Base-by-base conservation (phyloP, 768 basidiomycete species). In the Galerina sulciceps region DNA sequence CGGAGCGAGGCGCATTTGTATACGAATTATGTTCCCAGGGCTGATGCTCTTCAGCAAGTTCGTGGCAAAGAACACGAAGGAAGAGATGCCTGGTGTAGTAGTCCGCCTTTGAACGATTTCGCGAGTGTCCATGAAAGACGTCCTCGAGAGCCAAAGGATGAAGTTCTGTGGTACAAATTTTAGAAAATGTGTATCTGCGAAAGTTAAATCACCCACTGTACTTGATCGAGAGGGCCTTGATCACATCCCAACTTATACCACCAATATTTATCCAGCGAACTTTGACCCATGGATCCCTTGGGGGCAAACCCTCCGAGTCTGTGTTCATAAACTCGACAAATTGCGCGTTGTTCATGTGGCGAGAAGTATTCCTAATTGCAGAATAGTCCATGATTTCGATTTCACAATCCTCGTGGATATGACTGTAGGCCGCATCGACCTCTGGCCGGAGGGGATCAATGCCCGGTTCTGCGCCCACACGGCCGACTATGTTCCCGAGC, bases 251-350 rank as follows among this genome's bases (percentile, higher is more conserved):
- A 61, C 83, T 81, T 60, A 83, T 65, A 5, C 89, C 90, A 20
- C 82, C 85, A 60, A 90, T 79, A 62, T 88, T 88, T 52, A 90
- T 89, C 89, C 88, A 91, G 51, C 90, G 74, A 15, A 89, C 89
- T 66, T 83, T 87, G 23, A 82, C 83, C 87, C 86, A 89, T 3
- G 81, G 71, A 60, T 85, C 83, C 55, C 78, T 76, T 55, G 73
- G 70, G 57, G 81, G 79, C 6, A 81, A 81, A 6, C 60, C 69
- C 5, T 45, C 51, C 20, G 64, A 63, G 13, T 69, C 67, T 58
- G 81, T 75, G 15, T 75, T 65, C 72, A 91, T 76, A 57, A 87
- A 71, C 9, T 79, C 71, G n/a, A 88, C 71, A 69, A 91, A 89
- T 62, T 84, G 84, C 23, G 63, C 68, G 63, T 90, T 90, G 51